These are phyloP conservation scores for Plantago lanceolata DNA, from an alignment of 305 asterid genomes.

Conservation along the genomic window DNA sequence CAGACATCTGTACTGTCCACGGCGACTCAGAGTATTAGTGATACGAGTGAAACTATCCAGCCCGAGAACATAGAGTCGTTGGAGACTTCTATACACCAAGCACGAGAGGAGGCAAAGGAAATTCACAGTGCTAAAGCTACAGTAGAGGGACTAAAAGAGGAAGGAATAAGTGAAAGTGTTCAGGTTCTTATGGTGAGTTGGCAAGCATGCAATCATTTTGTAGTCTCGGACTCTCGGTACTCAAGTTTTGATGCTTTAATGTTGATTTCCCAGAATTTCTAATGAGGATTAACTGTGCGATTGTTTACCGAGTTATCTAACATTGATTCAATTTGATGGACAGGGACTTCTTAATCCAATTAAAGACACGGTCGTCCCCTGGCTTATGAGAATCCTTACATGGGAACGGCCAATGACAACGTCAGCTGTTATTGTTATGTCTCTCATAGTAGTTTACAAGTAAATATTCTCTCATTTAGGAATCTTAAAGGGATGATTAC, in stretches of 20 bases:
- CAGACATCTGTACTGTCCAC: conserved; percentile 31
- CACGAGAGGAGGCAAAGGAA: conserved; percentile 70
- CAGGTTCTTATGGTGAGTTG: conserved; percentile 68
- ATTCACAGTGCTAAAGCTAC: conserved; percentile 58
- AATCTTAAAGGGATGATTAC: background rate
- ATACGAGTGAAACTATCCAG: conserved; percentile 25
- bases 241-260: background rate
- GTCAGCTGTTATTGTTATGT: conserved; percentile 29
- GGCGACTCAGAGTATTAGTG: conserved; percentile 25
- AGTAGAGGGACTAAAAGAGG: conserved; percentile 59
- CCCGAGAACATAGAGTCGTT: conserved; percentile 48
- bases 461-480: conserved; percentile 28
- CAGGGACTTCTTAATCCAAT: conserved; percentile 66
- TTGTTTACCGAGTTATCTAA: background rate
- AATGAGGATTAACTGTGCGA: too few species aligned
- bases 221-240: background rate
- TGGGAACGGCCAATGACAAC: conserved; percentile 67
- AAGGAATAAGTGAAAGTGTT: conserved; percentile 67
- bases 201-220: background rate
- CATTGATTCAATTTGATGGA: conserved; percentile 13
- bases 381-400: conserved; percentile 33
- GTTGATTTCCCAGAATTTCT: too few species aligned
- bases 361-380: conserved; percentile 25
- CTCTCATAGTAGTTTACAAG: conserved; percentile 58
- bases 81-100: conserved; percentile 57